A percentile compares a stretch with the other conserved stretches of the same genome.
Evolutionary conservation across 2,329 filamentous ascomycete species (phyloP).

Genomic region (Trichoderma atrobrunneum): DNA sequence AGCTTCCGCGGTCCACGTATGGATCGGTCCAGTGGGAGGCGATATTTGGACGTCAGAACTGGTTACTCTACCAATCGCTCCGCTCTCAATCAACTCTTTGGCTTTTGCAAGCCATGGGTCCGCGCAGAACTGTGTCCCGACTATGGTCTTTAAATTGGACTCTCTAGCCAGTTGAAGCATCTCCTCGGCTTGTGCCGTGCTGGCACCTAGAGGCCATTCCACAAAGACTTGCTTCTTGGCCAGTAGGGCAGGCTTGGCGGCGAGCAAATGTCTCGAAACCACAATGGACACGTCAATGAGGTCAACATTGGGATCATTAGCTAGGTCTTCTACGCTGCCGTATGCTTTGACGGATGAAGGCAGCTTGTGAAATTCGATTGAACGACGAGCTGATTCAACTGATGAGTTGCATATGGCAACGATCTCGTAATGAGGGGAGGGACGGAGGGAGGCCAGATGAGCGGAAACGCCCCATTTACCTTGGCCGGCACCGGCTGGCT

Average conservation of each 20-base stretch:
- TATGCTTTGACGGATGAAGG: conserved; percentile 41
- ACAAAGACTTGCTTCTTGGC: conserved; percentile 50
- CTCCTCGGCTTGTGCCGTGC: conserved; percentile 36
- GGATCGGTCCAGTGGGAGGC: background rate
- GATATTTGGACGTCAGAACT: background rate
- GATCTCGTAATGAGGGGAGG: conserved; percentile 40
- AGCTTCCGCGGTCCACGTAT: conserved; percentile 24
- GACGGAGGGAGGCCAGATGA: conserved; percentile 47
- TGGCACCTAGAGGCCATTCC: conserved; percentile 53
- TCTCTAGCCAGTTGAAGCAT: conserved; percentile 35
- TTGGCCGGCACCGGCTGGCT: background rate
- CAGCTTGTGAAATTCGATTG: conserved; percentile 42
- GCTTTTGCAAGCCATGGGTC: conserved; percentile 34
- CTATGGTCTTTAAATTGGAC: conserved; percentile 37
- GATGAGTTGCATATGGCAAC: conserved; percentile 51
- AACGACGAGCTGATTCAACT: conserved; percentile 38
- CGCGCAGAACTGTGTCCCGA: conserved; percentile 48
- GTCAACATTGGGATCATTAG: conserved; percentile 46
- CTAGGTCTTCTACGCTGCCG: conserved; percentile 43
- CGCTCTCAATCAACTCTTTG: conserved; percentile 18
- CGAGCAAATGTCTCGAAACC: conserved; percentile 45
- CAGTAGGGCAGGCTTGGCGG: conserved; percentile 32
- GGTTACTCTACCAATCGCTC: conserved; percentile 17
- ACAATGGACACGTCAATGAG: conserved; percentile 50
- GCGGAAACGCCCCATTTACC: conserved; percentile 47